Evolutionary conservation across 768 basidiomycete genomes (phyloP), one percentile per base, ranked within the genome.

Genomic region (Leccinum imitatum): DNA sequence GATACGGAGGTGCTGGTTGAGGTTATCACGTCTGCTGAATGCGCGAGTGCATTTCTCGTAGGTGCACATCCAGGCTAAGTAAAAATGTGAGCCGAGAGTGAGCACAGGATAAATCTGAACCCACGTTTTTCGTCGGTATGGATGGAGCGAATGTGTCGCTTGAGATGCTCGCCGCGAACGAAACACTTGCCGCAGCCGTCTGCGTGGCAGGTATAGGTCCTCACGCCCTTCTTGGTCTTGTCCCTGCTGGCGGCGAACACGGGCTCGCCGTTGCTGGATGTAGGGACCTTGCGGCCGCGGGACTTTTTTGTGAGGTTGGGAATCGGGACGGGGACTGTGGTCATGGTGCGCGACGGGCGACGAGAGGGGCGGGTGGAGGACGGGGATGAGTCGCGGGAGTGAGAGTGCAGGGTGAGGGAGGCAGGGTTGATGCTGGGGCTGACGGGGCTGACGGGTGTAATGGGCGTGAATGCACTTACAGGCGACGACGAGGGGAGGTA

Each of bases 71-170:
- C 67, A 65, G 8, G 76, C 77, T 77, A 62, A 3, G 15, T 48
- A 35, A 41, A 51, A 19, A 13, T 17, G 55, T 55, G 19, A 56
- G 53, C 27, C 25, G 27, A 35, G 14, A 7, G 23, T 15, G 33
- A 14, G 48, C 25, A 21, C 8, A 50, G 6, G 4, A 4, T 4
- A 25, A 15, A 1, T 8, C 9, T n/a, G 1, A 80, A 80, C 90
- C 74, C 65, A 93, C 91, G 89, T 79, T 89, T 91, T 67, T 92
- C 90, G 64, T 90, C 78, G 2, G 91, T 92, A 72, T 94, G 91
- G 53, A 94, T 87, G 56, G 86, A 87, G 59, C 87, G 73, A 19
- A 93, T 81, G 75, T 93, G 92, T 27, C 92, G 77, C 75, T 92
- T 91, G 59, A 95, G 76, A 72, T 94, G 92, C 65, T 93, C 90